Conservation (phyloP, 2,329 filamentous ascomycete genomes). For the Lachnellula subtilissima region DNA sequence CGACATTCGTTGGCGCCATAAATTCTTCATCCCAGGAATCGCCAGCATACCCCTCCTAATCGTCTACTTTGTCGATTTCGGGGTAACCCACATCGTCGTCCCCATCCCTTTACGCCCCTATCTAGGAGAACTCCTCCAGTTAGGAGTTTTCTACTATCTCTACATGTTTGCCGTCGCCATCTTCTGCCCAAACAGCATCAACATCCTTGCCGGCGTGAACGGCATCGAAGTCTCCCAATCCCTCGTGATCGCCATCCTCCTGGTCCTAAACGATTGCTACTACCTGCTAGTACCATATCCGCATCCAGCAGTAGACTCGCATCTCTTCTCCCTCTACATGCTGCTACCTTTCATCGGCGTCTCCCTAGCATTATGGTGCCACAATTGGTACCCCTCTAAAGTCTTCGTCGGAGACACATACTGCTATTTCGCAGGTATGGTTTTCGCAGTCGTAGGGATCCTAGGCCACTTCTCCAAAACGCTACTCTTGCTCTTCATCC, state of each 20-base stretch:
- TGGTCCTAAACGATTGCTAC: slow-evolving; percentile 80
- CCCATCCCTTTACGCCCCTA: slow-evolving; percentile 80
- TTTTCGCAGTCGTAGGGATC: slow-evolving; percentile 95
- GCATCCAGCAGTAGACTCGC: slow-evolving; percentile 91
- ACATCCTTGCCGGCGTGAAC: slow-evolving; percentile 99
- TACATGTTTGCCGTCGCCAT: slow-evolving; percentile 98
- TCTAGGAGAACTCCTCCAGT: slow-evolving; percentile 72
- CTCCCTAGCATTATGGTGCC: slow-evolving; percentile 75
- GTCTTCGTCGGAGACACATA: slow-evolving; percentile 99
- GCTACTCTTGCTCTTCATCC: slow-evolving; percentile 80
- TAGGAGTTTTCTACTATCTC: slow-evolving; percentile 80
- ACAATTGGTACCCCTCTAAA: slow-evolving; percentile 94
- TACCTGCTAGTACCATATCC: slow-evolving; percentile 82
- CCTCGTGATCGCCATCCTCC: slow-evolving; percentile 77
- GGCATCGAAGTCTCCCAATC: slow-evolving; percentile 96
- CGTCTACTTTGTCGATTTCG: slow-evolving; percentile 98
- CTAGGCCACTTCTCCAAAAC: slow-evolving; percentile 98
- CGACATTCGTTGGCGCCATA: slow-evolving; percentile 98
- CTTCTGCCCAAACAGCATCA: slow-evolving; percentile 98
- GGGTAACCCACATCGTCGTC: slow-evolving; percentile 90
- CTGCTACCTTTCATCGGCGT: slow-evolving; percentile 92
- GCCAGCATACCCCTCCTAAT: slow-evolving; percentile 90
- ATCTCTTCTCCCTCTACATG: slow-evolving; percentile 93
- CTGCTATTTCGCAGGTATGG: slow-evolving; percentile 99
- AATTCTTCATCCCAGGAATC: slow-evolving; percentile 94